Evolutionary conservation across 2,329 filamentous ascomycete genomes (phyloP).

Genomic region (Sclerotinia sclerotiorum): DNA sequence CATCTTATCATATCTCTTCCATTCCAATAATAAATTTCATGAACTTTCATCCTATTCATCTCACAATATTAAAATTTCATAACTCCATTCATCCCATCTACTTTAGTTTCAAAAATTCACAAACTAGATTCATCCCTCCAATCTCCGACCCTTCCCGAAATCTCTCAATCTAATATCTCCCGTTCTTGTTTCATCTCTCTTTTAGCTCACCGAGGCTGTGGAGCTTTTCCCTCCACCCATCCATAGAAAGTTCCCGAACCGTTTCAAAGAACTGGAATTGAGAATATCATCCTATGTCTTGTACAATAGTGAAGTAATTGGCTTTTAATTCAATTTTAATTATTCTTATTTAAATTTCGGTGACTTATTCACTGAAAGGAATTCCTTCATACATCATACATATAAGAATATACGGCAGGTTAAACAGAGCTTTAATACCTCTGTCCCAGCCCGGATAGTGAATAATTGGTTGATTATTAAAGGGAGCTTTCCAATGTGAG

Average conservation of each 20-base stretch:
- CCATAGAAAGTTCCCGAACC: not conserved
- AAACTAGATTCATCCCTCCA: not conserved
- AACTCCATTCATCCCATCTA: not conserved
- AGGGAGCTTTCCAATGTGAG: too few species aligned
- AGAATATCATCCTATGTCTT: not conserved
- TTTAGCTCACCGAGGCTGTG: not conserved
- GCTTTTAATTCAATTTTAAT: not conserved
- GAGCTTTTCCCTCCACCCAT: not conserved
- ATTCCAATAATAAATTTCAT: slow-evolving; percentile 14
- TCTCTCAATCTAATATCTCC: not conserved
- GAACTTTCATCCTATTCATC: not conserved
- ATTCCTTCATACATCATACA: not conserved
- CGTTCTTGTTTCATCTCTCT: not conserved
- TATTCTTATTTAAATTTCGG: not conserved
- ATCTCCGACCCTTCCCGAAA: not conserved
- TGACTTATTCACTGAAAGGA: not conserved
- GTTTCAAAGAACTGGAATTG: not conserved
- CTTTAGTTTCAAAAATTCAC: too few species aligned
- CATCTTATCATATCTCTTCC: not conserved
- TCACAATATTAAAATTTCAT: too few species aligned
- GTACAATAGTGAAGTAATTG: not conserved
- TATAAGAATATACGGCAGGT: not conserved
- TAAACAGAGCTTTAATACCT: not conserved
- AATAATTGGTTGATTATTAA: too few species aligned
- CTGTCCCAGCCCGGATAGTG: not conserved